Evolutionary conservation across 257 asterid species (phyloP), one percentile per base, ranked within the genome.

Genomic region (Ocimum tenuiflorum): DNA sequence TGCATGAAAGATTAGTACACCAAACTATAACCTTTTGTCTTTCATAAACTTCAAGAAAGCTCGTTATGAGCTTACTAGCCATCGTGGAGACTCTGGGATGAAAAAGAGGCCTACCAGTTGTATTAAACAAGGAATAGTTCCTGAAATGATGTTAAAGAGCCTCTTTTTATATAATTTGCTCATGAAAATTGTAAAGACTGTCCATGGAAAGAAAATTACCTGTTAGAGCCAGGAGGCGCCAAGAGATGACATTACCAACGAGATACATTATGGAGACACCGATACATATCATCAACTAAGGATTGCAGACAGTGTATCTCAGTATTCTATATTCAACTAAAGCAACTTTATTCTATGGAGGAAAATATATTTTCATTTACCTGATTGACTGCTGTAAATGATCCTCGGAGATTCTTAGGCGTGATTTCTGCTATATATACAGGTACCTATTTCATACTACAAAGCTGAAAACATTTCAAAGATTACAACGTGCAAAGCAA

Each of bases 21-120:
- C 14, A 59, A 63, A n/a, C n/a, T n/a, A n/a, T n/a, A n/a, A n/a
- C n/a, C n/a, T 45, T 7, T 45, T 22, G 17, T 12, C 24, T 55
- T 54, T 49, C 50, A 38, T 2, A 6, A 67, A 60, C 53, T 24
- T 39, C 58, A 19, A 60, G 10, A n/a, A 50, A 38, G 47, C 36
- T 38, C 9, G 57, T 7, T 38, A 35, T 13, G 33, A 61, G 67
- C 81, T 79, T 76, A 92, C 97, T 81, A 85, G 86, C 98, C 97
- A 92, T 78, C 97, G 79, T 9, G 98, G 97, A 48, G 98, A 92
- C 68, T 89, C 97, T 2, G 98, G 98, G 60, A 89, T 81, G 76
- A 85, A 70, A 72, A 76, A 54, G 4, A 92, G 80, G 68, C 95
- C 95, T 6, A 83, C 48, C 8, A 92, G 76, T 77, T 89, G 97